These are phyloP conservation scores for Lojkania enalia DNA, from an alignment of 2,329 filamentous ascomycete species.

Conservation along the genomic window DNA sequence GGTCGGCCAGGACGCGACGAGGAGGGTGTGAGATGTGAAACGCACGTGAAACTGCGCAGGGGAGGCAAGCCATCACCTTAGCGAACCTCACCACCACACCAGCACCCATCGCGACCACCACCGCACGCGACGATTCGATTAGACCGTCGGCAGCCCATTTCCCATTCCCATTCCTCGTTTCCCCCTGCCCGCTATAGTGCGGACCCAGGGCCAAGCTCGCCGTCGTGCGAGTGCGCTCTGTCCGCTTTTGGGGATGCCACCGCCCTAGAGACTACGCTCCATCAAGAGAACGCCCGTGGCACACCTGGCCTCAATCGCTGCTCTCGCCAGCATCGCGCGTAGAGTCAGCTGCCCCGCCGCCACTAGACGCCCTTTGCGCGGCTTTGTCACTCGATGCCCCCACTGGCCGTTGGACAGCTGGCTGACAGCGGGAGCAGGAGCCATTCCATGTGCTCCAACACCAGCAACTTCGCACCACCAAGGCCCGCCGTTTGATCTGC, in stretches of 20 bases:
- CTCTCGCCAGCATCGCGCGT: slow-evolving; percentile 5
- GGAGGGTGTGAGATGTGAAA: slow-evolving; percentile 2
- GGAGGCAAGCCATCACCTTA: slow-evolving; percentile 7
- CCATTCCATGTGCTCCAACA: slow-evolving; percentile 8
- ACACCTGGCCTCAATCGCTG: not conserved
- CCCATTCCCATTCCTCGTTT: too few species aligned
- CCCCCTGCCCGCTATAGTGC: not conserved
- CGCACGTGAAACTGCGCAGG: slow-evolving; percentile 12
- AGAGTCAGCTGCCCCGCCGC: not conserved
- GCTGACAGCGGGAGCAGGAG: not conserved
- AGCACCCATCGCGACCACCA: slow-evolving; percentile 2
- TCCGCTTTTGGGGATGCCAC: slow-evolving; percentile 5
- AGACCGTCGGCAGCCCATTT: too few species aligned
- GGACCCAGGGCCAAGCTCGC: slow-evolving; percentile 10
- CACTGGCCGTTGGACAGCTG: slow-evolving; percentile 9
- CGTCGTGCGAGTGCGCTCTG: slow-evolving; percentile 7
- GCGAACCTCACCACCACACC: slow-evolving; percentile 8
- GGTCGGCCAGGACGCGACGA: slow-evolving; percentile 11
- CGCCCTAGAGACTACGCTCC: not conserved
- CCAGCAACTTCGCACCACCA: slow-evolving; percentile 6
- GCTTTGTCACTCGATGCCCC: not conserved
- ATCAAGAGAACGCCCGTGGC: not conserved
- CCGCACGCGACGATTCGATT: slow-evolving; percentile 11
- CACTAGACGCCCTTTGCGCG: slow-evolving; percentile 11
- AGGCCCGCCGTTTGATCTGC: slow-evolving; percentile 18